Evolutionary conservation across 2,329 filamentous ascomycete species (phyloP).

Genomic region (Blastomyces emzantsi): DNA sequence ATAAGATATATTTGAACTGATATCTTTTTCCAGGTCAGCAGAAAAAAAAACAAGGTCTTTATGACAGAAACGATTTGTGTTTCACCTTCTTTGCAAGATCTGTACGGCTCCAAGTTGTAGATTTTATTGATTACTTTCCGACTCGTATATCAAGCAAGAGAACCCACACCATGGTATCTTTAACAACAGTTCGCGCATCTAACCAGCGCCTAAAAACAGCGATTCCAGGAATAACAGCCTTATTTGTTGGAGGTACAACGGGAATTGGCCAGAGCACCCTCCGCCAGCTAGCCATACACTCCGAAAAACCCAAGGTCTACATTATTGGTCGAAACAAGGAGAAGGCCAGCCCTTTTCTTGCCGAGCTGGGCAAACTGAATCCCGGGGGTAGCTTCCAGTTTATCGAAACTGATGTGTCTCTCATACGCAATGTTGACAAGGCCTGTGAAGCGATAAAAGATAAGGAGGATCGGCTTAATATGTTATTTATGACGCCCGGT

Average conservation of each 20-base stretch:
- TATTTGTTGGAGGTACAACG: slow-evolving; percentile 40
- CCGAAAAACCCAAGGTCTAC: slow-evolving; percentile 41
- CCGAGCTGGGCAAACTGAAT: slow-evolving; percentile 27
- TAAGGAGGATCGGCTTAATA: slow-evolving; percentile 27
- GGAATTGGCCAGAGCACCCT: slow-evolving; percentile 45
- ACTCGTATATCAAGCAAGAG: background rate
- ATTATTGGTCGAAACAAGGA: slow-evolving; percentile 39
- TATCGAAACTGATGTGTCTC: slow-evolving; percentile 28
- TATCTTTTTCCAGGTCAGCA: too few species aligned
- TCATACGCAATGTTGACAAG: slow-evolving; percentile 28
- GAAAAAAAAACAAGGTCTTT: too few species aligned
- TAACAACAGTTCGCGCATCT: background rate
- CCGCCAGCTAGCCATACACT: slow-evolving; percentile 38
- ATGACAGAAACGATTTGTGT: too few species aligned
- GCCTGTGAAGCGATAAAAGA: slow-evolving; percentile 24
- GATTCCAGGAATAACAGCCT: background rate
- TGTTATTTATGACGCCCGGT: slow-evolving; percentile 33
- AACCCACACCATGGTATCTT: background rate
- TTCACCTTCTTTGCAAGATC: too few species aligned
- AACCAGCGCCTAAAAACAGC: background rate
- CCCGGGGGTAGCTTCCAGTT: slow-evolving; percentile 21
- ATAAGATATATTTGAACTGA: background rate
- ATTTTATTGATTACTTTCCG: background rate
- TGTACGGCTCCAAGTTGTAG: background rate
- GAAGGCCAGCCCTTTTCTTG: slow-evolving; percentile 37